Evolutionary conservation across 2,329 filamentous ascomycete genomes (phyloP).

Genomic region (Aspergillus eucalypticola): DNA sequence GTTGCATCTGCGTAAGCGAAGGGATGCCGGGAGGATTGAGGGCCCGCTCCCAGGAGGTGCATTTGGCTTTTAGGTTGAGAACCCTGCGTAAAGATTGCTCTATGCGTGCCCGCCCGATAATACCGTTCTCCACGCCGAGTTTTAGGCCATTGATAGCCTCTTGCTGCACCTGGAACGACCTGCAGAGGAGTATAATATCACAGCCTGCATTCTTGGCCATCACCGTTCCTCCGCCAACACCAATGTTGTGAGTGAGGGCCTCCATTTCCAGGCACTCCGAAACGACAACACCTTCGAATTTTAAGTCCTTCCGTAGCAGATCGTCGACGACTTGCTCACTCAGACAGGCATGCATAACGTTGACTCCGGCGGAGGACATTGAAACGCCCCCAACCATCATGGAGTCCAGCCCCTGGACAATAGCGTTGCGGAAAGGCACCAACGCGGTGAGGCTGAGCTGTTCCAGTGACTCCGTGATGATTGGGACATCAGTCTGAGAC

Average conservation of each 20-base stretch:
- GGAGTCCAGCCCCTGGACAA: slow-evolving; percentile 80
- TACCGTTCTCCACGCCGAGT: slow-evolving; percentile 84
- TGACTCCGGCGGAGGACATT: slow-evolving; percentile 87
- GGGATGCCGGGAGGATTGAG: slow-evolving; percentile 80
- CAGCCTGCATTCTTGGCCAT: slow-evolving; percentile 98
- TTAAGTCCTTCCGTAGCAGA: slow-evolving; percentile 80
- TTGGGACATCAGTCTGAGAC: slow-evolving; percentile 86
- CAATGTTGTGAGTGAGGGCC: slow-evolving; percentile 89
- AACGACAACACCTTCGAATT: slow-evolving; percentile 88
- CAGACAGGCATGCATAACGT: slow-evolving; percentile 91
- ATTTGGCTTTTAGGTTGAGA: slow-evolving; percentile 76
- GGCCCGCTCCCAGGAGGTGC: slow-evolving; percentile 87
- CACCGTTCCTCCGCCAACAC: slow-evolving; percentile 93
- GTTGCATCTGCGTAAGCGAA: slow-evolving; percentile 76
- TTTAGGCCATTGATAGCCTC: slow-evolving; percentile 90
- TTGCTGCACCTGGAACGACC: slow-evolving; percentile 82
- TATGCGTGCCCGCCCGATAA: slow-evolving; percentile 78
- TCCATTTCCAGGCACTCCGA: slow-evolving; percentile 98
- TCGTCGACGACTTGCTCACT: slow-evolving; percentile 93
- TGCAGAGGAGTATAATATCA: slow-evolving; percentile 84
- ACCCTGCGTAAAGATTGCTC: slow-evolving; percentile 78
- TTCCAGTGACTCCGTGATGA: slow-evolving; percentile 91
- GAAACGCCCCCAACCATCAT: slow-evolving; percentile 97
- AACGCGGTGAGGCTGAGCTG: slow-evolving; percentile 89
- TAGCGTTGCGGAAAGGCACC: slow-evolving; percentile 88